A percentile compares a stretch with the other conserved stretches of the same genome.
Conservation (phyloP, 306 rosid species). For the Albizia julibrissin region DNA sequence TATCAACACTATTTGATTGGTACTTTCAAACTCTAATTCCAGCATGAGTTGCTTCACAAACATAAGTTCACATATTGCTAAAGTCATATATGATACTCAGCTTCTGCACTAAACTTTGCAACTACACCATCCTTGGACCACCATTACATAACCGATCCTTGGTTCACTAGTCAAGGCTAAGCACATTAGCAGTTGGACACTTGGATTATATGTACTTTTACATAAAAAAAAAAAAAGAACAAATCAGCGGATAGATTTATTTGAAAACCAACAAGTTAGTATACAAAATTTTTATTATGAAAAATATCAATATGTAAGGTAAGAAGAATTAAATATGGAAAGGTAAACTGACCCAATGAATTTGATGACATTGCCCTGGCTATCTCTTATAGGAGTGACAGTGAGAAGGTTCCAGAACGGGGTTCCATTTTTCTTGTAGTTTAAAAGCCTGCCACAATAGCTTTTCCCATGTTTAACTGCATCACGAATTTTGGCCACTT, state of each 20-base stretch:
- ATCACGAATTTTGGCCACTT: constrained; percentile 77
- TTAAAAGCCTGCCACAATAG: constrained; percentile 82
- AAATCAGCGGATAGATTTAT: not conserved
- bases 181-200: constrained; percentile 1
- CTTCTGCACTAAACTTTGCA: too few relatives aligned
- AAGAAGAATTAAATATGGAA: constrained; percentile 7
- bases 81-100: too few relatives aligned
- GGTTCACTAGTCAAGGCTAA: not conserved
- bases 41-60: too few relatives aligned
- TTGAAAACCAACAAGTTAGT: constrained; percentile 2
- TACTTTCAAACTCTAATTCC: too few relatives aligned
- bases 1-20: too few relatives aligned
- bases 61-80: too few relatives aligned
- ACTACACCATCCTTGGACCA: not conserved
- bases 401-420: constrained; percentile 99
- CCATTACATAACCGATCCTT: not conserved
- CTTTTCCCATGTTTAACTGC: constrained; percentile 70
- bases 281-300: not conserved
- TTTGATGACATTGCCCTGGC: constrained; percentile 65
- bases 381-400: constrained; percentile 80
- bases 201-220: not conserved
- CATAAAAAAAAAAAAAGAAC: not conserved
- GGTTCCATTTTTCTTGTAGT: constrained; percentile 93
- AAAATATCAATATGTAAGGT: constrained; percentile 1
- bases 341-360: constrained; percentile 74